These are phyloP conservation scores for Bipolaris cookei DNA, from an alignment of 2,329 filamentous ascomycete genomes.

Conservation along the genomic window DNA sequence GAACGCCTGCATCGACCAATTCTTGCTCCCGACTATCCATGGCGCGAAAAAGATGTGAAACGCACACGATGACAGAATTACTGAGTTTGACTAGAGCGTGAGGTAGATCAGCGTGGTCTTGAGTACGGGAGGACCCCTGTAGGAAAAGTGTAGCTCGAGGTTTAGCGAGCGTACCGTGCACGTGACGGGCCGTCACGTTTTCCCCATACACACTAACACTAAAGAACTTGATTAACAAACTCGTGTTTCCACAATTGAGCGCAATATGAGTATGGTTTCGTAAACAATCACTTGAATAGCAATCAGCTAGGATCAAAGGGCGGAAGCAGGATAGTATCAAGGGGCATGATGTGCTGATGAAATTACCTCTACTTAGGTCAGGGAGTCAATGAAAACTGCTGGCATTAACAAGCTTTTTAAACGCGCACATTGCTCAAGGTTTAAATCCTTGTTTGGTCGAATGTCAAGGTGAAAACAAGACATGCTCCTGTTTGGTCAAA, in stretches of 20 bases:
- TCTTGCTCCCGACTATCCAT: not conserved
- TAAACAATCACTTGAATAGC: too few species aligned
- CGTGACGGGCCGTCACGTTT: not conserved
- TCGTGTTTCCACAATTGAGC: not conserved
- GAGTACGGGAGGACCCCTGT: not conserved
- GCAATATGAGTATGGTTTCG: not conserved
- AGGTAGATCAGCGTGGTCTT: not conserved
- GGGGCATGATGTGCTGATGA: not conserved
- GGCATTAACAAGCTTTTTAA: not conserved
- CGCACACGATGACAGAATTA: not conserved
- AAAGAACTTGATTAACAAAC: not conserved
- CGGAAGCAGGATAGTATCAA: not conserved
- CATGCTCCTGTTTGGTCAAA: not conserved
- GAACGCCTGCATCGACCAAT: constrained; percentile 4
- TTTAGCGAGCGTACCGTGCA: constrained; percentile 6
- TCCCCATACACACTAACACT: not conserved
- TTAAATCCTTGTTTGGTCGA: not conserved
- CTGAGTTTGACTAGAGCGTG: not conserved
- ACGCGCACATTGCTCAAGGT: not conserved
- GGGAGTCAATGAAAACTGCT: not conserved
- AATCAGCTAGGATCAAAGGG: not conserved
- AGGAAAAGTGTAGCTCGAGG: not conserved
- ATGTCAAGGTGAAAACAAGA: not conserved
- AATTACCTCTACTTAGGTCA: not conserved
- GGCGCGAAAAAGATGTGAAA: too few species aligned